Evolutionary conservation across 2,329 filamentous ascomycete genomes (phyloP).

Genomic region (Stagonosporopsis chrysanthemi): DNA sequence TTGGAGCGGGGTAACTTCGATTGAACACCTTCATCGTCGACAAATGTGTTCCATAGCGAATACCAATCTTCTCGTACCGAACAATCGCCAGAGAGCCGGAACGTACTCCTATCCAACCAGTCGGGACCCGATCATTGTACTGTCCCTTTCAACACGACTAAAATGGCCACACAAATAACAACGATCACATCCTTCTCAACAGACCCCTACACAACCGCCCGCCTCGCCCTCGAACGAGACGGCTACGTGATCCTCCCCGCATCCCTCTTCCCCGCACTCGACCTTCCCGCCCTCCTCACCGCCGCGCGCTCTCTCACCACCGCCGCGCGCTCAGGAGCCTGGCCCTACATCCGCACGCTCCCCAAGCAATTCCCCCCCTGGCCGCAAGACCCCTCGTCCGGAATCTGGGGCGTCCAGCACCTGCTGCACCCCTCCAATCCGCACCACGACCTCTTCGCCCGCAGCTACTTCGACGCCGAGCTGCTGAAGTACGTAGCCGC

Average conservation of each 20-base stretch:
- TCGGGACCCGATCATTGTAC: not conserved
- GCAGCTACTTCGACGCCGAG: constrained; percentile 74
- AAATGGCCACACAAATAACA: not conserved
- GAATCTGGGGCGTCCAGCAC: constrained; percentile 92
- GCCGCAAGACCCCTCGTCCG: constrained; percentile 65
- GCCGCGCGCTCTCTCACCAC: constrained; percentile 66
- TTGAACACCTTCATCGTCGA: not conserved
- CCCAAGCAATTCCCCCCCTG: constrained; percentile 93
- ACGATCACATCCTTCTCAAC: not conserved
- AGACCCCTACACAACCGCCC: constrained; percentile 42
- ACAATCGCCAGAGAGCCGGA: not conserved
- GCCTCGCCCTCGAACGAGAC: constrained; percentile 68
- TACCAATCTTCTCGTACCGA: not conserved
- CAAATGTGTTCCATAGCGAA: not conserved
- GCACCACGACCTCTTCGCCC: constrained; percentile 67
- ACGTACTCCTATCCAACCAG: not conserved
- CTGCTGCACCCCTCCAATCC: constrained; percentile 77
- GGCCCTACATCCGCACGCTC: constrained; percentile 83
- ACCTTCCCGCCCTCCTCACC: constrained; percentile 65
- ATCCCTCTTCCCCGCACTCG: constrained; percentile 61
- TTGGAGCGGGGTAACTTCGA: constrained; percentile 3
- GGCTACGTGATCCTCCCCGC: constrained; percentile 79
- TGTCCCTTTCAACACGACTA: not conserved
- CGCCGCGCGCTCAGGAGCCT: constrained; percentile 72
- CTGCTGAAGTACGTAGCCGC: constrained; percentile 70